phyloP scores from a whole-genome alignment of 2,329 filamentous ascomycete genomes.

The Aphanocladium album region DNA sequence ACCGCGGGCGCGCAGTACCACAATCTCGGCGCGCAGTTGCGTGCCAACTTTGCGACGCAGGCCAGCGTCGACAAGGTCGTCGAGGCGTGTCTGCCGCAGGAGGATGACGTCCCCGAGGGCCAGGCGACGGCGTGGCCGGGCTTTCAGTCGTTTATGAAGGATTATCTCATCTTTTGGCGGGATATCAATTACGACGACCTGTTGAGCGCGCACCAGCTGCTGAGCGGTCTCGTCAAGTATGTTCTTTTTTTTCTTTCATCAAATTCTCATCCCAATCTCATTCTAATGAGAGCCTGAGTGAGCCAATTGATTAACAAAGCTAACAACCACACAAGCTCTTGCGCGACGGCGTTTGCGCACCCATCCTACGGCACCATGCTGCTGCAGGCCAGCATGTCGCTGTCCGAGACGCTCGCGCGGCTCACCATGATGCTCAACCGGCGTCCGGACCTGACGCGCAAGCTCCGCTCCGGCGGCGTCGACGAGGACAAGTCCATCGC shows the following conservation, averaged over 20 bases:
- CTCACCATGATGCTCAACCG: constrained; percentile 81
- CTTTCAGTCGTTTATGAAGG: constrained; percentile 72
- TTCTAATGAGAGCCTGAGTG: too few species aligned
- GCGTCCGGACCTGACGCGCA: constrained; percentile 68
- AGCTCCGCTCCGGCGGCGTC: constrained; percentile 58
- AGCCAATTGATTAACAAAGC: not conserved
- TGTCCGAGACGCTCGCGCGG: constrained; percentile 73
- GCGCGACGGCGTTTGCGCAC: constrained; percentile 75
- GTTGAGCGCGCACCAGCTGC: constrained; percentile 66
- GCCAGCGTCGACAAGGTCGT: constrained; percentile 59
- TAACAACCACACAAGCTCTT: constrained; percentile 52
- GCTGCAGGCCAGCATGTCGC: constrained; percentile 75
- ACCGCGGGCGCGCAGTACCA: constrained; percentile 62
- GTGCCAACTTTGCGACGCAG: constrained; percentile 43
- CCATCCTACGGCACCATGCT: constrained; percentile 75
- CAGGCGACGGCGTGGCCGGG: constrained; percentile 66
- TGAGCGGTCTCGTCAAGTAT: constrained; percentile 71
- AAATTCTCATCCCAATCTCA: too few species aligned
- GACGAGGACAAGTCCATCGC: constrained; percentile 73
- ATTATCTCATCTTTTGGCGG: constrained; percentile 76
- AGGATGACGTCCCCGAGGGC: constrained; percentile 59
- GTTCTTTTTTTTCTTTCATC: constrained; percentile 25
- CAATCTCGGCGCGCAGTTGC: constrained; percentile 63
- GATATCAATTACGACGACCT: constrained; percentile 75
- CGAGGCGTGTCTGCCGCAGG: constrained; percentile 58